Conservation (phyloP, 305 asterid species). For the Fraxinus paxiana region DNA sequence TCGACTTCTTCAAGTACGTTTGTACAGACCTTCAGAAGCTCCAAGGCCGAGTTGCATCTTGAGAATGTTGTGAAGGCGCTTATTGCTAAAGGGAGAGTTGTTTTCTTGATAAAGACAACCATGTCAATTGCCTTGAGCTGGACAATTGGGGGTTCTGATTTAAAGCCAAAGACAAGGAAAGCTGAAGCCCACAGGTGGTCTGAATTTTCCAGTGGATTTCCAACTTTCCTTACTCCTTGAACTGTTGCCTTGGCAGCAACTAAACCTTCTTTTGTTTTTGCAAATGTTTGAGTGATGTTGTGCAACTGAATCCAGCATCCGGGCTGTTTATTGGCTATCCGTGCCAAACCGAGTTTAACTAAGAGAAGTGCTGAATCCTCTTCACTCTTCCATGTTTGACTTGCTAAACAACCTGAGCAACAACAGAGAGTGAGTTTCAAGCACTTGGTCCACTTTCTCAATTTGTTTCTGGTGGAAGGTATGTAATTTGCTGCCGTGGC, state of each 20-base stretch:
- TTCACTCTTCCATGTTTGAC: constrained; percentile 61
- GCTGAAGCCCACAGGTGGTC: constrained; percentile 84
- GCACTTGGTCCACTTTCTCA: constrained; percentile 55
- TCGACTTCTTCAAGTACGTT: constrained; percentile 80
- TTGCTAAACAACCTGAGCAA: constrained; percentile 46
- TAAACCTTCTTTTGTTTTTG: constrained; percentile 42
- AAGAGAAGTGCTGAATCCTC: constrained; percentile 67
- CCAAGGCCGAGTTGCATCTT: constrained; percentile 74
- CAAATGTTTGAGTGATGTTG: constrained; percentile 54
- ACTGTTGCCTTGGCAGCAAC: constrained; percentile 55
- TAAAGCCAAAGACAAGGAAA: constrained; percentile 77
- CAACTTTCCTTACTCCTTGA: constrained; percentile 52
- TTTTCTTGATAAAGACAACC: constrained; percentile 60
- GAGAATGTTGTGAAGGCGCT: constrained; percentile 63
- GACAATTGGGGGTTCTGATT: constrained; percentile 69
- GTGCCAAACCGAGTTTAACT: constrained; percentile 65
- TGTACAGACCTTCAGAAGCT: constrained; percentile 79
- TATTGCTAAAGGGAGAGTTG: constrained; percentile 66
- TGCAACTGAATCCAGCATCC: constrained; percentile 81
- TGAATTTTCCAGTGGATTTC: constrained; percentile 37
- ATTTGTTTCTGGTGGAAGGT: constrained; percentile 40
- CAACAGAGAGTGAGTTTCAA: constrained; percentile 42
- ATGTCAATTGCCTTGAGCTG: constrained; percentile 76
- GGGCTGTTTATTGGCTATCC: constrained; percentile 47
- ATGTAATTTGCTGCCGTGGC: constrained; percentile 64